Evolutionary conservation across 164 flowering plant species (phyloP).

Genomic region (Dillenia suffruticosa): DNA sequence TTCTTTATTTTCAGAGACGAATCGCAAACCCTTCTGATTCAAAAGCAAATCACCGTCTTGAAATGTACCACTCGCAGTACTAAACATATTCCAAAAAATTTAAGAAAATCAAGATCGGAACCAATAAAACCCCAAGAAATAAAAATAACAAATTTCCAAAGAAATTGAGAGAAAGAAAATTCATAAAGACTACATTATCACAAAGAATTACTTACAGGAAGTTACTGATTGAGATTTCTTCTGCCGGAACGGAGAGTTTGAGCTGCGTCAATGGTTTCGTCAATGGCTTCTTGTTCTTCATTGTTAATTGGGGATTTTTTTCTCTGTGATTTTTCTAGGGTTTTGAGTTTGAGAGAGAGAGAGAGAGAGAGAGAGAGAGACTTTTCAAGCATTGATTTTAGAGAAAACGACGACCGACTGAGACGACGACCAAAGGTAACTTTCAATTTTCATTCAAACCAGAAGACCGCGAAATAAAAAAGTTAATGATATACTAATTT

Average conservation of each 20-base stretch:
- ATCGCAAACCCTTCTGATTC: constrained; percentile 83
- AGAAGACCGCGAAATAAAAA: too few species aligned
- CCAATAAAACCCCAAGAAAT: background rate
- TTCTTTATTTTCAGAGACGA: constrained; percentile 71
- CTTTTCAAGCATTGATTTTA: too few species aligned
- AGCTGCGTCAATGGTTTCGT: constrained; percentile 79
- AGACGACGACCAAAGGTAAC: too few species aligned
- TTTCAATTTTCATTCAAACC: too few species aligned
- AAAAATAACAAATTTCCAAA: background rate
- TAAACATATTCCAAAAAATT: constrained; percentile 17
- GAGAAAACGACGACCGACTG: too few species aligned
- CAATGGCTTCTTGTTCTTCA: constrained; percentile 79
- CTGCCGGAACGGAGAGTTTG: constrained; percentile 91
- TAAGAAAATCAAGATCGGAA: background rate
- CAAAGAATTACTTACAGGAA: constrained; percentile 54
- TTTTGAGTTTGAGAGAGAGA: constrained; percentile 7
- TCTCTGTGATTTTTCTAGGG: background rate
- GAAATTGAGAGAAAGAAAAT: background rate
- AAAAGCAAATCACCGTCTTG: constrained; percentile 93
- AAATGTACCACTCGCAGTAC: constrained; percentile 98
- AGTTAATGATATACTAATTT: too few species aligned
- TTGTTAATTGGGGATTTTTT: constrained; percentile 6
- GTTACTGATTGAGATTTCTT: constrained; percentile 68
- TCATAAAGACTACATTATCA: background rate
- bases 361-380: constrained; percentile 11